Conservation (phyloP, 805 yeast genomes). For the Metschnikowia colocasiae region DNA sequence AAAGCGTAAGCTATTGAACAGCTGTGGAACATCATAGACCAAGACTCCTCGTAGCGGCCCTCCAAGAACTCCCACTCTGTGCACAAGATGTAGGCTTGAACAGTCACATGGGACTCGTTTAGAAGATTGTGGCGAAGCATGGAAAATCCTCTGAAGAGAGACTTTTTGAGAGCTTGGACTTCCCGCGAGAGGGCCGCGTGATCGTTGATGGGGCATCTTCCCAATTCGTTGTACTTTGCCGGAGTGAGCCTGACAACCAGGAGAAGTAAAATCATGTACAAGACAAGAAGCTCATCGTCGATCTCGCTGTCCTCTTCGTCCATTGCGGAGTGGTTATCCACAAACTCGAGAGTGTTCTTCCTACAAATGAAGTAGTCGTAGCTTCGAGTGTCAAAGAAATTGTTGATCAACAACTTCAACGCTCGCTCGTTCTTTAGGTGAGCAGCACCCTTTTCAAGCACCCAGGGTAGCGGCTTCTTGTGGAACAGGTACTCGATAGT, state of each 20-base stretch:
- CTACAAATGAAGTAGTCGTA: constrained; percentile 40
- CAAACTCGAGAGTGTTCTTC: constrained; percentile 31
- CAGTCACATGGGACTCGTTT: constrained; percentile 45
- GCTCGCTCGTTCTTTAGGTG: constrained; percentile 27
- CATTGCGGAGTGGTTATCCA: constrained; percentile 31
- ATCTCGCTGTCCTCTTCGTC: constrained; percentile 41
- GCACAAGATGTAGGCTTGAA: constrained; percentile 48
- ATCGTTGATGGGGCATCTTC: constrained; percentile 8
- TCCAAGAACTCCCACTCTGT: constrained; percentile 49
- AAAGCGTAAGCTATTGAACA: constrained; percentile 49
- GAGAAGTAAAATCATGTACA: constrained; percentile 43
- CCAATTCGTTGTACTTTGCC: constrained; percentile 18
- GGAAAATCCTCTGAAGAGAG: constrained; percentile 40
- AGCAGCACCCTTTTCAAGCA: constrained; percentile 14
- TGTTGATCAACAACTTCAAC: constrained; percentile 34
- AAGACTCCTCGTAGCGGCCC: constrained; percentile 48
- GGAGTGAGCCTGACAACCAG: constrained; percentile 38
- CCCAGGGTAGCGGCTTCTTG: constrained; percentile 33
- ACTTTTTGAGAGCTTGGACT: constrained; percentile 18
- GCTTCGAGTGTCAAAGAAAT: constrained; percentile 38
- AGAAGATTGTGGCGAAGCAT: constrained; percentile 45
- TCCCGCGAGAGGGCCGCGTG: constrained; percentile 21
- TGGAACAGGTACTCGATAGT: not conserved
- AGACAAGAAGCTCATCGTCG: constrained; percentile 46
- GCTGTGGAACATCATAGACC: constrained; percentile 49